A percentile compares a stretch with the other conserved stretches of the same genome.
Evolutionary conservation across 495 filamentous ascomycete species (phyloP).

Genomic region (Rusavskia elegans): DNA sequence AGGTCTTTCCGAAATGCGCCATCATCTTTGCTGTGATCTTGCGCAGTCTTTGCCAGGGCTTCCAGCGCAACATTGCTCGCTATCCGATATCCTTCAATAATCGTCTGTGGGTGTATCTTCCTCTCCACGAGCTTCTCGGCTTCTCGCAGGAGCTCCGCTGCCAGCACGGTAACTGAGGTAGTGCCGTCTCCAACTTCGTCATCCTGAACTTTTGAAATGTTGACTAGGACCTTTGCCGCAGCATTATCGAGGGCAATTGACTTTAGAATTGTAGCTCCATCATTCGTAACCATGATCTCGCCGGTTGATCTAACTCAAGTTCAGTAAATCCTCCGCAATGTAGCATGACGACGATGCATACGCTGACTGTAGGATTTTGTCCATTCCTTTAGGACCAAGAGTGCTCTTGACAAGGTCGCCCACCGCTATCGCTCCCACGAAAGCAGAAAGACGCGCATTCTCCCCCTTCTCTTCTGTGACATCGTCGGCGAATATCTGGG

Average conservation of each 20-base stretch:
- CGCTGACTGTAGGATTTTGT: slow-evolving; percentile 98
- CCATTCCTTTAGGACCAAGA: slow-evolving; percentile 95
- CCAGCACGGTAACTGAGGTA: slow-evolving; percentile 78
- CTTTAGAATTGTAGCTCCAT: slow-evolving; percentile 95
- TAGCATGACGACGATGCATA: slow-evolving; percentile 26
- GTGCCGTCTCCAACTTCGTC: slow-evolving; percentile 97
- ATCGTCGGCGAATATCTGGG: slow-evolving; percentile 96
- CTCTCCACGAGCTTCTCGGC: slow-evolving; percentile 92
- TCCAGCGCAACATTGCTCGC: slow-evolving; percentile 73
- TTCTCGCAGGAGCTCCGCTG: slow-evolving; percentile 87
- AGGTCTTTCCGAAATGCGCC: slow-evolving; percentile 81
- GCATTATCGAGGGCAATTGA: slow-evolving; percentile 98
- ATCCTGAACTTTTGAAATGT: slow-evolving; percentile 98
- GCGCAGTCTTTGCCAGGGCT: slow-evolving; percentile 67
- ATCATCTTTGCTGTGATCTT: slow-evolving; percentile 72
- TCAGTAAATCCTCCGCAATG: slow-evolving; percentile 6
- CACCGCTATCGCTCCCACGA: slow-evolving; percentile 94
- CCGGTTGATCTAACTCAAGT: slow-evolving; percentile 58
- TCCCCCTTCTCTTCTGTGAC: slow-evolving; percentile 97
- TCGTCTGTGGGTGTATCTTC: slow-evolving; percentile 98
- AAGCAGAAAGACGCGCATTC: slow-evolving; percentile 93
- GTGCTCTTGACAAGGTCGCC: slow-evolving; percentile 96
- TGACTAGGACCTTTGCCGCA: slow-evolving; percentile 91
- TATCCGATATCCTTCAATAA: slow-evolving; percentile 98
- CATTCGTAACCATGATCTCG: slow-evolving; percentile 96